These are phyloP conservation scores for Themeda triandra DNA, from an alignment of 176 grass and related monocot genomes.

Conservation along the genomic window DNA sequence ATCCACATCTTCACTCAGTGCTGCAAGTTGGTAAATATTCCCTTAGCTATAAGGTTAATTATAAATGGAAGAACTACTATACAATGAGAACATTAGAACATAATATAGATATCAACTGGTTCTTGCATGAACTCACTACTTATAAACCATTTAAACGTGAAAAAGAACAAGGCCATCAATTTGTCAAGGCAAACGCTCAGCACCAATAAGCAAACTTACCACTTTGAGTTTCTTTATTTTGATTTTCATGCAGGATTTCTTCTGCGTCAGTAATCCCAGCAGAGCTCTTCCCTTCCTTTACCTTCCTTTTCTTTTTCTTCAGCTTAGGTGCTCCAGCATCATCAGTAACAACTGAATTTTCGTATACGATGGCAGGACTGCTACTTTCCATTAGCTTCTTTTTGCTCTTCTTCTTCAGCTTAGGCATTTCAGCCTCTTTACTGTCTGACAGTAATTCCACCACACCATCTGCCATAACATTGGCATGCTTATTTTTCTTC, in stretches of 20 bases:
- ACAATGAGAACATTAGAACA: background rate
- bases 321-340: slow-evolving; percentile 27
- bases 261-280: slow-evolving; percentile 21
- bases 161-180: background rate
- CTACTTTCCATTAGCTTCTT: slow-evolving; percentile 35
- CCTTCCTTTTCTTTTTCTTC: slow-evolving; percentile 60
- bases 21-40: slow-evolving; percentile 21
- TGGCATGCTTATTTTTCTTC: slow-evolving; percentile 49
- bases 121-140: background rate
- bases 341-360: slow-evolving; percentile 26
- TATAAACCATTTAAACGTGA: slow-evolving; percentile 7
- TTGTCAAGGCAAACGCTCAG: background rate
- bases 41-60: background rate
- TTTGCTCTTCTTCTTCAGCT: slow-evolving; percentile 47
- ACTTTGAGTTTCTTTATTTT: slow-evolving; percentile 29
- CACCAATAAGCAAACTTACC: slow-evolving; percentile 36
- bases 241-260: slow-evolving; percentile 34
- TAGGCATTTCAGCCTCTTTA: slow-evolving; percentile 16
- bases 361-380: slow-evolving; percentile 5
- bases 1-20: slow-evolving; percentile 35
- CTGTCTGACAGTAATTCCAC: slow-evolving; percentile 18
- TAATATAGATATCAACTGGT: background rate
- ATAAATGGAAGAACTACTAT: background rate
- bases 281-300: slow-evolving; percentile 40
- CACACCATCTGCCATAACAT: slow-evolving; percentile 34